A percentile compares a stretch with the other conserved stretches of the same genome.
phyloP scores from a whole-genome alignment of 2,329 filamentous ascomycete species.

The Juglanconis sp. region DNA sequence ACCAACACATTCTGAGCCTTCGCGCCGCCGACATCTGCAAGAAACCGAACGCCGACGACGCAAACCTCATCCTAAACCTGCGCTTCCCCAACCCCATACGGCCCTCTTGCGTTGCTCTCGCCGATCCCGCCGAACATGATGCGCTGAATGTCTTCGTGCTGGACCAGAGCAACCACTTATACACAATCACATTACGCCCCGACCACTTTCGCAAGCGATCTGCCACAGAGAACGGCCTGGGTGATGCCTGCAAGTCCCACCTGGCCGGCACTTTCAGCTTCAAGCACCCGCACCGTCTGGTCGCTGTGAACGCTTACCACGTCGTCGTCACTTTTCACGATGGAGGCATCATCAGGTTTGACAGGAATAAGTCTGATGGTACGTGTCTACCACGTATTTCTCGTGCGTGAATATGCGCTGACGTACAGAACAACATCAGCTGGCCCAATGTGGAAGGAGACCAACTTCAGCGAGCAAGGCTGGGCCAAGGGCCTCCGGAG shows the following conservation, averaged over 20 bases:
- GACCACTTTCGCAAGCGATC: slow-evolving; percentile 74
- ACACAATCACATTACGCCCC: slow-evolving; percentile 77
- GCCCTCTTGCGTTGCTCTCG: slow-evolving; percentile 75
- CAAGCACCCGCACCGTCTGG: slow-evolving; percentile 76
- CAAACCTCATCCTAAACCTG: slow-evolving; percentile 73
- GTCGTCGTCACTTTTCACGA: slow-evolving; percentile 79
- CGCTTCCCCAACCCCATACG: slow-evolving; percentile 72
- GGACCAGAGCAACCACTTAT: slow-evolving; percentile 74
- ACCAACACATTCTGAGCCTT: slow-evolving; percentile 76
- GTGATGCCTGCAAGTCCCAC: slow-evolving; percentile 73
- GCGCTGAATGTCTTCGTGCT: slow-evolving; percentile 75
- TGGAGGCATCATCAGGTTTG: slow-evolving; percentile 70
- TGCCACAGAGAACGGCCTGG: slow-evolving; percentile 69
- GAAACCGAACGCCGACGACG: slow-evolving; percentile 62
- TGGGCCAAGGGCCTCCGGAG: slow-evolving; percentile 67
- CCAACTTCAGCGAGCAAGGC: slow-evolving; percentile 69
- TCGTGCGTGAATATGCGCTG: neutral
- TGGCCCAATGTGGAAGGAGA: slow-evolving; percentile 61
- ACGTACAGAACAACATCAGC: slow-evolving; percentile 24
- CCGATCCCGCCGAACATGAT: slow-evolving; percentile 76
- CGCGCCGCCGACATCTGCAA: slow-evolving; percentile 78
- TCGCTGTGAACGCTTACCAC: slow-evolving; percentile 69
- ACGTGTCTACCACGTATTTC: slow-evolving; percentile 22
- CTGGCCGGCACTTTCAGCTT: slow-evolving; percentile 71
- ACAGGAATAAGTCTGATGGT: slow-evolving; percentile 53